Base-by-base conservation (phyloP, 768 basidiomycete genomes). In the Tulasnella sp. region DNA sequence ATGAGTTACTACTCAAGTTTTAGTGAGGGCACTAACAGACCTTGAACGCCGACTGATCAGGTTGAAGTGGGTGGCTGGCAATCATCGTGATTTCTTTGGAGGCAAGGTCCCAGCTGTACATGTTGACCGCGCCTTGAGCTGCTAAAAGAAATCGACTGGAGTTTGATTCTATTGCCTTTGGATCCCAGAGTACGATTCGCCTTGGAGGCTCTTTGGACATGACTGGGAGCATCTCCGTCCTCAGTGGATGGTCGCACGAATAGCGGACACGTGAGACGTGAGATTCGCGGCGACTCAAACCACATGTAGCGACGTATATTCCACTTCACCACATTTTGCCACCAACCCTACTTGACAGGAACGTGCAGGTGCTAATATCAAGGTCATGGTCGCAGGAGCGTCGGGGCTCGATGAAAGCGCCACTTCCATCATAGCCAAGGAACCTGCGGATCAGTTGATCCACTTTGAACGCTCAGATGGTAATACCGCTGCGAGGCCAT, bases 121-220 rank as follows among this genome's bases (percentile, higher is more conserved):
- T 31, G 22, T 48, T 48, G 21, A 59, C 8, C 1, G 57, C 31
- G 29, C 46, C 46, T 5, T 59, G 48, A 8, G 45, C 57, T 9
- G 29, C 45, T n/a, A n/a, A n/a, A 27, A 59, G 29, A 42, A 59
- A 59, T 21, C 57, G 25, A 24, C 19, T 43, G 11, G 57, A 59
- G 4, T 27, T 51, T 4, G 34, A 38, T 38, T 38, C 34, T 15
- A 30, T 29, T 8, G 34, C 34, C 34, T 38, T 38, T 15, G 57
- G 57, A 30, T 59, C 57, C 57, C 57, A 59, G 11, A 59, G 17
- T 49, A 43, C 27, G 49, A 59, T 31, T 24, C 57, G 31, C 46
- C 48, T 52, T 8, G 29, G 11, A 46, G 54, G 27, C 5, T 56
- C 54, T 41, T 55, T 24, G 12, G 53, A 3, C 24, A 53, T 21